These are phyloP conservation scores for Scheffersomyces coipomensis DNA, from an alignment of 805 yeast species.

Conservation along the genomic window DNA sequence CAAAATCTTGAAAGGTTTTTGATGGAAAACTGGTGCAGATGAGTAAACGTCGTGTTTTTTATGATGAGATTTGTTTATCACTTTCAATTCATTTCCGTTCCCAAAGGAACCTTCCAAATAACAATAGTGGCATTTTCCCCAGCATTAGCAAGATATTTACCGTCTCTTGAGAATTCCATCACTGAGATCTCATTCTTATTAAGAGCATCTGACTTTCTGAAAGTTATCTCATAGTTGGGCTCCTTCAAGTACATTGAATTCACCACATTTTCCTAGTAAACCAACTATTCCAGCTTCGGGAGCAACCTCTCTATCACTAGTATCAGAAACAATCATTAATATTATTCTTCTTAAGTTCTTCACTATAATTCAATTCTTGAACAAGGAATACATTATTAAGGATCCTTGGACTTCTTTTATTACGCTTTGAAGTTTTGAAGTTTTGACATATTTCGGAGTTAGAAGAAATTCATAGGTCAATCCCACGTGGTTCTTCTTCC, in stretches of 20 bases:
- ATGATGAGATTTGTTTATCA: slow-evolving; percentile 5
- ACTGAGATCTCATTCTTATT: slow-evolving; percentile 61
- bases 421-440: slow-evolving; percentile 46
- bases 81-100: slow-evolving; percentile 32
- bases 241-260: background rate
- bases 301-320: too few relatives aligned
- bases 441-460: slow-evolving; percentile 56
- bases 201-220: background rate
- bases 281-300: too few relatives aligned
- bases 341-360: too few relatives aligned
- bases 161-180: slow-evolving; percentile 73
- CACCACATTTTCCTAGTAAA: slow-evolving; percentile 4
- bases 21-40: slow-evolving; percentile 78
- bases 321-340: slow-evolving; percentile 3
- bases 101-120: slow-evolving; percentile 79
- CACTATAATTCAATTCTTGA: slow-evolving; percentile 61
- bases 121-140: slow-evolving; percentile 70
- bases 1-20: slow-evolving; percentile 57
- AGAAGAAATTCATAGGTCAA: slow-evolving; percentile 36
- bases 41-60: slow-evolving; percentile 17
- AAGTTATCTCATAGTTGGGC: too few relatives aligned
- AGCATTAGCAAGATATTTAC: slow-evolving; percentile 79
- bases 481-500: slow-evolving; percentile 18
- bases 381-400: slow-evolving; percentile 59
- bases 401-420: slow-evolving; percentile 44